These are phyloP conservation scores for Singerocomus rubriflavus DNA, from an alignment of 1,284 basidiomycete genomes.

Conservation along the genomic window DNA sequence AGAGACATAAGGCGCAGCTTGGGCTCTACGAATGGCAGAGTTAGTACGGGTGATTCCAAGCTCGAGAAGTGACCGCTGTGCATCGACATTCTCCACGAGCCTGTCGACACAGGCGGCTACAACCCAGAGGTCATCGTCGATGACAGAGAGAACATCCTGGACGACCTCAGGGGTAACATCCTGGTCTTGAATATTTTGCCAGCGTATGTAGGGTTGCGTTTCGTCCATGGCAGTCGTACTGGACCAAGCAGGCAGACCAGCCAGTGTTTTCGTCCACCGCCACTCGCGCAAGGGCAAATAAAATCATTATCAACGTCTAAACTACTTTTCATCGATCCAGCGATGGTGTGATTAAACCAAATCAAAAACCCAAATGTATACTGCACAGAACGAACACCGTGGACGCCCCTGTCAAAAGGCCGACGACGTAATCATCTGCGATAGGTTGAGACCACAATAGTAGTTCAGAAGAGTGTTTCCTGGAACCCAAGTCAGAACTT, in stretches of 20 bases:
- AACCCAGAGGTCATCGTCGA: constrained; percentile 71
- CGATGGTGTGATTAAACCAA: constrained; percentile 4
- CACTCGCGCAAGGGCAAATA: neutral
- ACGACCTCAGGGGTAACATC: constrained; percentile 52
- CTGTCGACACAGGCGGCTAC: constrained; percentile 69
- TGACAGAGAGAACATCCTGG: constrained; percentile 44
- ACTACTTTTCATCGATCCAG: constrained; percentile 30
- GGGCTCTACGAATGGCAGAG: constrained; percentile 45
- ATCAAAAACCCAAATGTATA: neutral
- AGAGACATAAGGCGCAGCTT: constrained; percentile 31
- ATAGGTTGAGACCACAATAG: neutral
- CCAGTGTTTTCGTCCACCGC: neutral
- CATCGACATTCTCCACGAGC: constrained; percentile 52
- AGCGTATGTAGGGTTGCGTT: constrained; percentile 44
- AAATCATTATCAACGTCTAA: constrained; percentile 15
- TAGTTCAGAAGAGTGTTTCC: constrained; percentile 67
- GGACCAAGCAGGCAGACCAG: neutral
- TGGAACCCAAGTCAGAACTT: constrained; percentile 29
- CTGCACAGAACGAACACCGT: neutral
- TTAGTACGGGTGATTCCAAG: constrained; percentile 60
- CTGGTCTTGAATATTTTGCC: constrained; percentile 54
- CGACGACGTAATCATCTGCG: too few species aligned
- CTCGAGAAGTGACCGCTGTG: constrained; percentile 57
- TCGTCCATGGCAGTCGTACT: constrained; percentile 15
- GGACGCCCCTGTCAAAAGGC: neutral